Evolutionary conservation across 2,329 filamentous ascomycete species (phyloP).

Genomic region (Fusarium luffae): DNA sequence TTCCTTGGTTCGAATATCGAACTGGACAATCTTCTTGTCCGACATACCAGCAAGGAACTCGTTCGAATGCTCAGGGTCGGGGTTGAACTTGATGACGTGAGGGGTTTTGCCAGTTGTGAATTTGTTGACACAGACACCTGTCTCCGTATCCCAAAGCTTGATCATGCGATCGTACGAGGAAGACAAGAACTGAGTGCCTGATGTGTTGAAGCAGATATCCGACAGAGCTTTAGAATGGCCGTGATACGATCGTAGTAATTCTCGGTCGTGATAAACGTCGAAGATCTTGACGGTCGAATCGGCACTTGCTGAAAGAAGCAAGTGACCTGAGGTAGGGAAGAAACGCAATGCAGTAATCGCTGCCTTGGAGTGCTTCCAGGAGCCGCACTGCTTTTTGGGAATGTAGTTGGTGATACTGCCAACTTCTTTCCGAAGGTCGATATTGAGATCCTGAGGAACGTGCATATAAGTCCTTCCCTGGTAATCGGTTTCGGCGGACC

Average conservation of each 20-base stretch:
- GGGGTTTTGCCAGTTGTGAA: slow-evolving; percentile 96
- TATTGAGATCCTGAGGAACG: slow-evolving; percentile 87
- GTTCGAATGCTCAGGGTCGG: slow-evolving; percentile 77
- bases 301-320: slow-evolving; percentile 88
- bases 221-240: slow-evolving; percentile 92
- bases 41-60: slow-evolving; percentile 98
- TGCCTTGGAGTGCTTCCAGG: slow-evolving; percentile 88
- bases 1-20: slow-evolving; percentile 85
- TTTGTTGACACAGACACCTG: slow-evolving; percentile 84
- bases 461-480: slow-evolving; percentile 98
- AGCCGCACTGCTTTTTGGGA: slow-evolving; percentile 92
- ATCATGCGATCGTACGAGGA: slow-evolving; percentile 95
- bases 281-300: slow-evolving; percentile 93
- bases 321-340: slow-evolving; percentile 87
- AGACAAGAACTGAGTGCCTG: slow-evolving; percentile 87
- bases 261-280: slow-evolving; percentile 90
- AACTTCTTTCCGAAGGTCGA: slow-evolving; percentile 84
- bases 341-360: slow-evolving; percentile 90
- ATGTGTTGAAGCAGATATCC: slow-evolving; percentile 86
- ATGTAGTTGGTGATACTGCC: slow-evolving; percentile 89
- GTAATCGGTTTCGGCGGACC: slow-evolving; percentile 86
- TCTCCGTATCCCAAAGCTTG: slow-evolving; percentile 98
- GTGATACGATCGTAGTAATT: slow-evolving; percentile 89
- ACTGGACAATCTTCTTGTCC: slow-evolving; percentile 99
- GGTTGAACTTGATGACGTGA: slow-evolving; percentile 94